Conservation (phyloP, 345 rosid species). For the Lagerstroemia speciosa region DNA sequence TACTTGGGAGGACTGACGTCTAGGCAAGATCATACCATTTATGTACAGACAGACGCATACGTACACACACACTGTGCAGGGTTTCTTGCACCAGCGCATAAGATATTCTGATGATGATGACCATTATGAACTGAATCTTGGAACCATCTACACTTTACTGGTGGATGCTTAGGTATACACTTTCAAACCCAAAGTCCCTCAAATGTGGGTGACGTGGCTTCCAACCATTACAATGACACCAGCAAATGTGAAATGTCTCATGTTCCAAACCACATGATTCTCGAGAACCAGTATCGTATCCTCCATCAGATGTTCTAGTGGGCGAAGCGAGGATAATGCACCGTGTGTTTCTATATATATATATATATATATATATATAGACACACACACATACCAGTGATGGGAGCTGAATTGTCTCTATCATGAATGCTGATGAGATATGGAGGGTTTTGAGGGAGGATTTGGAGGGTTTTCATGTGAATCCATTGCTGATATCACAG, state of each 20-base stretch:
- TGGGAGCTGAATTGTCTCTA: not conserved
- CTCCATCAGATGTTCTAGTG: too few relatives aligned
- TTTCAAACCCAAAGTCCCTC: not conserved
- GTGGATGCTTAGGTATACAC: not conserved
- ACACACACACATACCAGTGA: not conserved
- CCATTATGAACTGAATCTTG: not conserved
- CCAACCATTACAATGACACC: not conserved
- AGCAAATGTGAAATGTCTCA: not conserved
- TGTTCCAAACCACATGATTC: not conserved
- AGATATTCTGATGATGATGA: not conserved
- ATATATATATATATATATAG: too few relatives aligned
- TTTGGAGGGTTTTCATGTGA: not conserved
- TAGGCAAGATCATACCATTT: not conserved
- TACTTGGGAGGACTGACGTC: not conserved
- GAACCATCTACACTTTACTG: not conserved
- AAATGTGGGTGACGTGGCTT: not conserved
- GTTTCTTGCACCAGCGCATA: not conserved
- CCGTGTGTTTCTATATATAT: too few relatives aligned
- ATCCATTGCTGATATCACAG: not conserved
- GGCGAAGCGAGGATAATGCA: too few relatives aligned
- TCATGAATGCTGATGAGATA: not conserved
- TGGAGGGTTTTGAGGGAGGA: not conserved
- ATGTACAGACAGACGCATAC: not conserved
- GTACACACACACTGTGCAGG: not conserved
- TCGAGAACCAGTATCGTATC: not conserved